Conservation (phyloP, 495 filamentous ascomycete genomes). For the Podospora appendiculata region DNA sequence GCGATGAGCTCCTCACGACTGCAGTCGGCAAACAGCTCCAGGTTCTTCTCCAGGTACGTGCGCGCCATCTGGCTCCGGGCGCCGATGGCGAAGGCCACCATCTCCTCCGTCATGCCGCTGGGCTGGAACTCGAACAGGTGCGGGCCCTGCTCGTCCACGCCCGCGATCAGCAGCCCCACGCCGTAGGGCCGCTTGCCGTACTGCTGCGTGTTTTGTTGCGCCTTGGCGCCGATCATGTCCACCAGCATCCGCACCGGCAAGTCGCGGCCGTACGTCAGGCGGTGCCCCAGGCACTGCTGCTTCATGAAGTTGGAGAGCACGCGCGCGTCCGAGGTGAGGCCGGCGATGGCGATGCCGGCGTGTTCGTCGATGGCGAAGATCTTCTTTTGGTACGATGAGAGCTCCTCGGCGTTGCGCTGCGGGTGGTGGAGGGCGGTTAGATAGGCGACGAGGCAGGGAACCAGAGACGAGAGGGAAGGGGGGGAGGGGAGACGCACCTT, state of each 20-base stretch:
- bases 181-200: constrained; percentile 96
- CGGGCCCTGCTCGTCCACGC: constrained; percentile 85
- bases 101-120: constrained; percentile 91
- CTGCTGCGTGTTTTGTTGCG: constrained; percentile 95
- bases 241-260: constrained; percentile 85
- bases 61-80: constrained; percentile 94
- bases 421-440: background rate
- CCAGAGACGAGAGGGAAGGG: too few species aligned
- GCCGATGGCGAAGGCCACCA: constrained; percentile 90
- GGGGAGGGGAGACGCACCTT: constrained; percentile 57
- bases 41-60: constrained; percentile 88
- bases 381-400: constrained; percentile 99
- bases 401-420: constrained; percentile 96
- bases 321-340: constrained; percentile 94
- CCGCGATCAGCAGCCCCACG: constrained; percentile 87
- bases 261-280: constrained; percentile 89
- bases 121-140: constrained; percentile 99
- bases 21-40: constrained; percentile 68
- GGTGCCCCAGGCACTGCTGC: constrained; percentile 90
- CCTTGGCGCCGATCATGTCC: constrained; percentile 85
- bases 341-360: constrained; percentile 90
- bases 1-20: constrained; percentile 76
- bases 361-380: constrained; percentile 95
- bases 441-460: background rate
- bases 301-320: constrained; percentile 99